Base-by-base conservation (phyloP, 768 basidiomycete species). In the Leucogyrophana mollusca region DNA sequence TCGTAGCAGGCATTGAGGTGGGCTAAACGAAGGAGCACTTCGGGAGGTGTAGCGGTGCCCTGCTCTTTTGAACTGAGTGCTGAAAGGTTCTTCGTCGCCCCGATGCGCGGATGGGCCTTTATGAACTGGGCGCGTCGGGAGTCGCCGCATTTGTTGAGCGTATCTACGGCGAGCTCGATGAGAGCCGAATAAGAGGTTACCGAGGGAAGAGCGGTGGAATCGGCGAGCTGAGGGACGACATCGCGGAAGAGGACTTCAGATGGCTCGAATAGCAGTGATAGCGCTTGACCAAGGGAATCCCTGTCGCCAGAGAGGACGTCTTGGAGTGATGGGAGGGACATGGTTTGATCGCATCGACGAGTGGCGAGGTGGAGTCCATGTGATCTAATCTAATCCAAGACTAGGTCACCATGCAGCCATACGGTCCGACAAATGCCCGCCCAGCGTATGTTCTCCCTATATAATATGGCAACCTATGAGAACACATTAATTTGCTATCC, bases 71-170 rank as follows among this genome's bases (percentile, higher is more conserved):
- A 81, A 64, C 90, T 93, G 38, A 92, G 72, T 36, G 64, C 76
- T 0, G 87, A 90, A 10, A 94, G 73, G 34, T 83, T 83, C 57
- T 79, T 82, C 49, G 74, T 79, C 66, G 90, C 90, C 32, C 94
- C 94, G 37, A 95, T 95, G 49, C 91, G 79, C 27, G 94, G 94
- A 69, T 95, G 94, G 3, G 84, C 93, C 4, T 74, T 78, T 50
- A 95, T 75, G 59, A 96, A 93, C 49, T 67, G 64, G 0, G 82
- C 81, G 54, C 74, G 78, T 13, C 27, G 27, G 13, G 13, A 7
- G 13, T 69, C 16, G 62, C 57, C 34, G 62, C 43, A 40, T 75
- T 67, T 62, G n/a, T 56, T 54, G 42, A 90, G 76, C 34, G 73
- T 62, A 3, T 43, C 51, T 54, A 83, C 70, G 2, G 79, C 73